A percentile compares a stretch with the other conserved stretches of the same genome.
Evolutionary conservation across 129 eudicot genomes (phyloP).

Genomic region (Arctium lappa): DNA sequence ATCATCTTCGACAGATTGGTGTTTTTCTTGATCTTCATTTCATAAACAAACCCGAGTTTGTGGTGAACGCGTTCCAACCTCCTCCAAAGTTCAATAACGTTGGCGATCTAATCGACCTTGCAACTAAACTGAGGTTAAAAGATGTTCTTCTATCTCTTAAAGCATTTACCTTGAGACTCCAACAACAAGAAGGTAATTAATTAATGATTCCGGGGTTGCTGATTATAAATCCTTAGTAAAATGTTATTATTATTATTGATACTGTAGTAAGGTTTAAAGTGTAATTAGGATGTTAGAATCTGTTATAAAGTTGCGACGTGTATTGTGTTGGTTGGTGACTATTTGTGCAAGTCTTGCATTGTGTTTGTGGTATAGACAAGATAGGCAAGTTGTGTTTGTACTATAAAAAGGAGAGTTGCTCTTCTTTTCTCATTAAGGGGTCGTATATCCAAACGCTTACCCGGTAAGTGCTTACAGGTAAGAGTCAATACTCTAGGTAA

Average conservation of each 20-base stretch:
- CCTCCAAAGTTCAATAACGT: slow-evolving; percentile 63
- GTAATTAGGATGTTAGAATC: too few relatives aligned
- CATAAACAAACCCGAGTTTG: slow-evolving; percentile 71
- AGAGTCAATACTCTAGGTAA: too few relatives aligned
- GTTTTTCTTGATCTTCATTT: slow-evolving; percentile 69
- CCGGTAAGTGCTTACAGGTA: too few relatives aligned
- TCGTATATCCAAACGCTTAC: too few relatives aligned
- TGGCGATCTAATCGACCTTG: slow-evolving; percentile 53
- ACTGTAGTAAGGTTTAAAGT: too few relatives aligned
- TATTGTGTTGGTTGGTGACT: too few relatives aligned
- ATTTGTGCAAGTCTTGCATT: too few relatives aligned
- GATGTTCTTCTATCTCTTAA: slow-evolving; percentile 46
- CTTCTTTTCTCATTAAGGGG: too few relatives aligned
- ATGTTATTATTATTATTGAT: background rate
- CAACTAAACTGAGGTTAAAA: slow-evolving; percentile 43
- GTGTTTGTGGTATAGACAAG: too few relatives aligned
- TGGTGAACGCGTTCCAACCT: slow-evolving; percentile 43
- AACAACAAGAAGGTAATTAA: slow-evolving; percentile 28
- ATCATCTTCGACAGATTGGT: slow-evolving; percentile 79
- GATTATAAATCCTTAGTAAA: background rate
- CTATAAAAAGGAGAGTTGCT: too few relatives aligned
- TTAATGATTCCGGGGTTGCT: background rate
- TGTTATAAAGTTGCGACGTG: too few relatives aligned
- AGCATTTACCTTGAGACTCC: slow-evolving; percentile 49
- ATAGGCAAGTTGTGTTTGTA: too few relatives aligned